Evolutionary conservation across 805 yeast genomes (phyloP), one percentile per base, ranked within the genome.

Genomic region (Cyberlindnera mississippiensis): DNA sequence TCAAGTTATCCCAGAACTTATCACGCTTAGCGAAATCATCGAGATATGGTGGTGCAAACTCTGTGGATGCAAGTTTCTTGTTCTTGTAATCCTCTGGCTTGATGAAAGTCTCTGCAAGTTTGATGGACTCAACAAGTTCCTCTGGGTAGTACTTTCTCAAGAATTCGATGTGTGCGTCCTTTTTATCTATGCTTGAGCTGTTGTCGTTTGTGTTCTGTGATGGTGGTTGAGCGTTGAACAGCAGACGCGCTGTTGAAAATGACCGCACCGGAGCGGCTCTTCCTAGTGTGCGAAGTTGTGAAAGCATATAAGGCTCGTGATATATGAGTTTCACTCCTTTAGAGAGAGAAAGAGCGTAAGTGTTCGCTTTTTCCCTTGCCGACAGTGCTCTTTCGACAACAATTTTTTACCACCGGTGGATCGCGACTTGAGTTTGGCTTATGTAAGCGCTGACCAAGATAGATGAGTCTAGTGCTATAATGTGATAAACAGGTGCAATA

Each of bases 121-220:
- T 71, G 51, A 93, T 87, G 40, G 95, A 78, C 58, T 87, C 85
- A 48, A 91, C 75, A 38, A 90, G 72, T 44, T 82, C 84, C 26
- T 89, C 86, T 8, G 91, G 78, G 62, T 91, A 91, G 68, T 82
- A 91, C 58, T 88, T 79, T 35, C 77, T 63, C 51, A 90, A 55
- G 32, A 63, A 51, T 20, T 62, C 60, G 31, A 66, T 52, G 46
- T 65, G 66, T 31, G 60, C 38, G 19, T 45, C 42, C 31, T 60
- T 52, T 26, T 35, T 33, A 37, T 28, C 35, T 32, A 40, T 30
- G 35, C 39, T 28, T 20, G 24, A 9, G 8, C 30, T 19, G 30
- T 16, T 27, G 22, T 22, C n/a, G n/a, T n/a, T 15, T 24, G 31
- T 13, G 15, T 16, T 29, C 17, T 26, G 36, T 38, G 32, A 31